Evolutionary conservation across 768 basidiomycete species (phyloP).

Genomic region (Podaxis pistillaris): DNA sequence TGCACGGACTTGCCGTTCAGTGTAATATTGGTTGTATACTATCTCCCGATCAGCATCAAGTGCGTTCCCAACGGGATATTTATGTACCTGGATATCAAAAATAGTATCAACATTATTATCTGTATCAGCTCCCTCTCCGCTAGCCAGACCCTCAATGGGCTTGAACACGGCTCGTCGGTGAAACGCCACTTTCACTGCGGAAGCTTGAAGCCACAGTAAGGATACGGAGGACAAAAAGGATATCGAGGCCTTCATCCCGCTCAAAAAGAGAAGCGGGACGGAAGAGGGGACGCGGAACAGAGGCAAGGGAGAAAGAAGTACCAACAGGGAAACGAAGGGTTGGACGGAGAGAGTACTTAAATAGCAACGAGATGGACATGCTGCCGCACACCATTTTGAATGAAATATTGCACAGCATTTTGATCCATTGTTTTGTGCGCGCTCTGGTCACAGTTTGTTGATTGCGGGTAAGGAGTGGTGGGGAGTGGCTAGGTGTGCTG

Average conservation of each 20-base stretch:
- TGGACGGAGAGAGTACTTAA: background rate
- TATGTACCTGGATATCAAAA: background rate
- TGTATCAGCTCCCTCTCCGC: background rate
- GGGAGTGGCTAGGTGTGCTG: background rate
- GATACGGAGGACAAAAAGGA: background rate
- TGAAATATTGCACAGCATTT: background rate
- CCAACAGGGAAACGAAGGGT: background rate
- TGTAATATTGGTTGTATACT: constrained; percentile 33
- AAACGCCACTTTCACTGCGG: background rate
- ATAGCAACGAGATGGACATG: background rate
- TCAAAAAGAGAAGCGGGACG: background rate
- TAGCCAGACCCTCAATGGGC: background rate
- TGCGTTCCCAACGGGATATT: background rate
- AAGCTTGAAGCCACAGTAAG: background rate
- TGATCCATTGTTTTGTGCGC: background rate
- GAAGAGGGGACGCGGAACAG: background rate
- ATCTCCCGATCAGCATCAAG: background rate
- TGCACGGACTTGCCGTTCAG: constrained; percentile 29
- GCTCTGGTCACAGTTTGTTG: background rate
- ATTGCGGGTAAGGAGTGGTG: too few relatives aligned
- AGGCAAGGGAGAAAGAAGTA: background rate
- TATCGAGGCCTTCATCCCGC: background rate
- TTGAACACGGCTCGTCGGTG: background rate
- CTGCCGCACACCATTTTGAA: background rate
- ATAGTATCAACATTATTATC: background rate